phyloP scores from a whole-genome alignment of 1,139 yeast genomes.

The Sugiyamaella xylanicola region DNA sequence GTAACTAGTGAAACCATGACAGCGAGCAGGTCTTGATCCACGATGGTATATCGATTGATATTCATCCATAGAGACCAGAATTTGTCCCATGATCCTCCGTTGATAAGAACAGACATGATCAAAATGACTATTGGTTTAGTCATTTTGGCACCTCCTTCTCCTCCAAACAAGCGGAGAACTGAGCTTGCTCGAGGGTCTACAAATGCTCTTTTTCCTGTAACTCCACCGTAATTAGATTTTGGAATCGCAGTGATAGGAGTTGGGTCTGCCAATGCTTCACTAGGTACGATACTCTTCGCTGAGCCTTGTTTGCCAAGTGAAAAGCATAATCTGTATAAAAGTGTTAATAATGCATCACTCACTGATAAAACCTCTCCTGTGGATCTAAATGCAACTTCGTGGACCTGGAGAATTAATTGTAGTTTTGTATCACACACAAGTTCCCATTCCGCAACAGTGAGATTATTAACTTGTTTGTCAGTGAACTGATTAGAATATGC shows the following conservation, averaged over 20 bases:
- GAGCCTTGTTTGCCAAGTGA: constrained; percentile 26
- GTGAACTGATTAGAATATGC: constrained; percentile 36
- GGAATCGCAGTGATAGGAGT: constrained; percentile 24
- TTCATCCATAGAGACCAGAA: constrained; percentile 43
- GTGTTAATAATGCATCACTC: constrained; percentile 31
- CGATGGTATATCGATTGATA: constrained; percentile 24
- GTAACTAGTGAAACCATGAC: constrained; percentile 39
- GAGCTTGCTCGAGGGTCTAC: constrained; percentile 33
- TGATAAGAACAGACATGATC: constrained; percentile 44
- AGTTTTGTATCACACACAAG: constrained; percentile 35
- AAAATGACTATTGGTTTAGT: constrained; percentile 37
- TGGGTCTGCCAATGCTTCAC: constrained; percentile 33
- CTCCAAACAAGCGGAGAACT: constrained; percentile 32
- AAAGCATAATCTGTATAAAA: constrained; percentile 37
- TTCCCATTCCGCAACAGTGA: constrained; percentile 27
- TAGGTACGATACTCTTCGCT: constrained; percentile 27
- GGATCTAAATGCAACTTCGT: constrained; percentile 38
- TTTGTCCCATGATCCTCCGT: constrained; percentile 43
- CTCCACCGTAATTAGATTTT: constrained; percentile 8
- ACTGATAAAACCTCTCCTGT: constrained; percentile 33
- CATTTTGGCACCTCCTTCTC: constrained; percentile 25
- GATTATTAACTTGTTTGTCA: constrained; percentile 15
- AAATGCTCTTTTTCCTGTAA: constrained; percentile 25
- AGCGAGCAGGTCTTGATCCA: constrained; percentile 33
- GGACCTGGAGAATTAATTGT: constrained; percentile 33